Conservation (phyloP, 208 protist genomes). For the Acanthamoeba triangularis region DNA sequence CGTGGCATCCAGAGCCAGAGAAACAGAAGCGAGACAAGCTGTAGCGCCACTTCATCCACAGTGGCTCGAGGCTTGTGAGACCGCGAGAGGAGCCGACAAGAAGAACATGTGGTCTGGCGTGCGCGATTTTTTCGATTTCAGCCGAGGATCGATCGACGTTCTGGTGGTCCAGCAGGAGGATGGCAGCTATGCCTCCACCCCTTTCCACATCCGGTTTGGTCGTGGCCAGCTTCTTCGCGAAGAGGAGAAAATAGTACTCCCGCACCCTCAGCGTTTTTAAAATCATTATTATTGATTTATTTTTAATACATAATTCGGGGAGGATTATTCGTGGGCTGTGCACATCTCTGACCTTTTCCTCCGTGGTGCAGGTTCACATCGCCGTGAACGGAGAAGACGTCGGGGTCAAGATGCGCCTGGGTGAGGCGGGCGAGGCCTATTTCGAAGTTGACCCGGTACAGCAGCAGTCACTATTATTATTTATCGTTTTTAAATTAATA, state of each 20-base stretch:
- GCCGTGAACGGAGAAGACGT: conserved; percentile 96
- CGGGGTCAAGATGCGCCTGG: conserved; percentile 96
- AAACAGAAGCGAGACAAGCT: too few species aligned
- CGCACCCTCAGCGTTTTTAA: not conserved
- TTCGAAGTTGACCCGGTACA: conserved; percentile 91
- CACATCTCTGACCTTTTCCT: not conserved
- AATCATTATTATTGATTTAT: not conserved
- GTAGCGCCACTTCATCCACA: too few species aligned
- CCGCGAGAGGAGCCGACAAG: too few species aligned
- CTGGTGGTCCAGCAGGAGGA: conserved; percentile 97
- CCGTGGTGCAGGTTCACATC: conserved; percentile 90
- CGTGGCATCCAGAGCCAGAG: too few species aligned
- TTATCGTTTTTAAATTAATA: not conserved
- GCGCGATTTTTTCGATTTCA: conserved; percentile 66
- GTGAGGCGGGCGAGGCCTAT: conserved; percentile 96
- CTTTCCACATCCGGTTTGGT: conserved; percentile 98
- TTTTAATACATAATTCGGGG: not conserved
- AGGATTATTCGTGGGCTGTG: not conserved
- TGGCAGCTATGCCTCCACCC: conserved; percentile 95
- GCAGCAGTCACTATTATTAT: not conserved
- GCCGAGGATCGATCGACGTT: conserved; percentile 97
- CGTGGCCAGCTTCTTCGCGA: conserved; percentile 95
- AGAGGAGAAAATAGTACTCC: conserved; percentile 93
- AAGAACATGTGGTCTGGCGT: conserved; percentile 48
- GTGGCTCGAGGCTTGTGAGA: too few species aligned